Conservation (phyloP, 176 grass and related monocot species). For the Urochloa ruziziensis region DNA sequence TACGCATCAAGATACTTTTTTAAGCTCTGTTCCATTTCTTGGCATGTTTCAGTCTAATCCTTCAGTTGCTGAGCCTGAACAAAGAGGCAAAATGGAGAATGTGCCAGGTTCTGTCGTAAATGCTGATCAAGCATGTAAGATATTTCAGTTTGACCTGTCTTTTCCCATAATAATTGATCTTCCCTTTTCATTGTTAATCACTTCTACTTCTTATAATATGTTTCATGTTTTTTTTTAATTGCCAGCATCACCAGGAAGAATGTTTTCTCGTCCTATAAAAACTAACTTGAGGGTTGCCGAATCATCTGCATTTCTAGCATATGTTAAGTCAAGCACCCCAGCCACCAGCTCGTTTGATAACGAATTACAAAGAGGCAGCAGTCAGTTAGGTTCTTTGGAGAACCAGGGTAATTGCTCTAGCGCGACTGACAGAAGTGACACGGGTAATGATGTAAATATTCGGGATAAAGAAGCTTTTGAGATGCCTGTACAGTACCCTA, state of each 20-base stretch:
- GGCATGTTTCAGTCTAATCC: slow-evolving; percentile 44
- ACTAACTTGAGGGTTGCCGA: slow-evolving; percentile 69
- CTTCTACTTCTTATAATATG: slow-evolving; percentile 8
- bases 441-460: slow-evolving; percentile 34
- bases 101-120: not conserved
- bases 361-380: slow-evolving; percentile 39
- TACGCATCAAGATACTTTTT: not conserved
- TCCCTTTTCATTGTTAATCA: not conserved
- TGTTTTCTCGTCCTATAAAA: slow-evolving; percentile 72
- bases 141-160: not conserved
- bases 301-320: slow-evolving; percentile 91
- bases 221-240: slow-evolving; percentile 36
- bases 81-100: slow-evolving; percentile 27
- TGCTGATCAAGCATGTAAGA: slow-evolving; percentile 52
- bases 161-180: not conserved
- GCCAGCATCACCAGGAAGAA: slow-evolving; percentile 55
- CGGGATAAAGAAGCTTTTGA: slow-evolving; percentile 26
- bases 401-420: slow-evolving; percentile 25
- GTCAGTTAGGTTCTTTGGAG: slow-evolving; percentile 37
- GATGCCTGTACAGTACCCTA: slow-evolving; percentile 47
- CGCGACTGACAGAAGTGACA: slow-evolving; percentile 35
- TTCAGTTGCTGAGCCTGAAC: slow-evolving; percentile 12
- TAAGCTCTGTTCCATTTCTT: slow-evolving; percentile 14
- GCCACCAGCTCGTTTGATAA: slow-evolving; percentile 39
- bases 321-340: slow-evolving; percentile 67